Conservation (phyloP, 306 rosid genomes). For the Quercus agrifolia region DNA sequence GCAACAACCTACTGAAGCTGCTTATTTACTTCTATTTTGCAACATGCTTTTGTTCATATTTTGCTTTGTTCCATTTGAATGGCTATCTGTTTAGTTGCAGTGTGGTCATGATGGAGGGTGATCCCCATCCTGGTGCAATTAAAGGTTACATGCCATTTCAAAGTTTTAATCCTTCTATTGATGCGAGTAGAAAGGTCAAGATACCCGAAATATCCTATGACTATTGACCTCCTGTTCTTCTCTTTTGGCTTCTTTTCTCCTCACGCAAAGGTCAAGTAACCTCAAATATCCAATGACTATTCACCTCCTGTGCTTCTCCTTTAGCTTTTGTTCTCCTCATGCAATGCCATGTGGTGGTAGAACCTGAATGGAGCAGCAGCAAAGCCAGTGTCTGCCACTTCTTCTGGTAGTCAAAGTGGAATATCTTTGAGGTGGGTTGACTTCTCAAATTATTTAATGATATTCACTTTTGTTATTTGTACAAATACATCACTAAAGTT, state of each 20-base stretch:
- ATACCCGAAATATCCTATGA: constrained; percentile 15
- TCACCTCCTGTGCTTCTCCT: background rate
- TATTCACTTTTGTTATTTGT: background rate
- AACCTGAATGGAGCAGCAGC: constrained; percentile 69
- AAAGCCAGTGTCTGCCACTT: constrained; percentile 37
- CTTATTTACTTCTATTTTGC: constrained; percentile 2
- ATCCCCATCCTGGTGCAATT: constrained; percentile 78
- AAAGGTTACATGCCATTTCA: constrained; percentile 85
- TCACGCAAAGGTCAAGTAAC: no score
- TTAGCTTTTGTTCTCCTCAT: constrained; percentile 27
- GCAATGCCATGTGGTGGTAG: constrained; percentile 45
- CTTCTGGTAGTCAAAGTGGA: constrained; percentile 40
- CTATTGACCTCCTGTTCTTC: background rate
- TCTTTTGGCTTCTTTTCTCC: no score
- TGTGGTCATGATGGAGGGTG: constrained; percentile 79
- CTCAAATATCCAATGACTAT: constrained; percentile 16
- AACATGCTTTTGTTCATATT: background rate
- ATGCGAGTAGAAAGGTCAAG: constrained; percentile 62
- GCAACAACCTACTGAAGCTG: constrained; percentile 7
- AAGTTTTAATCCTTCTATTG: constrained; percentile 81
- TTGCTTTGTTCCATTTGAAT: background rate
- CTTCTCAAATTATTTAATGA: background rate
- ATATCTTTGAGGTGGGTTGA: constrained; percentile 48
- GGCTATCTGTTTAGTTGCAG: constrained; percentile 32
- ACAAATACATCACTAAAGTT: background rate